Percentiles rank a stretch among this genome's conserved stretches.
Conservation (phyloP, 495 filamentous ascomycete genomes). For the Glonium stellatum region DNA sequence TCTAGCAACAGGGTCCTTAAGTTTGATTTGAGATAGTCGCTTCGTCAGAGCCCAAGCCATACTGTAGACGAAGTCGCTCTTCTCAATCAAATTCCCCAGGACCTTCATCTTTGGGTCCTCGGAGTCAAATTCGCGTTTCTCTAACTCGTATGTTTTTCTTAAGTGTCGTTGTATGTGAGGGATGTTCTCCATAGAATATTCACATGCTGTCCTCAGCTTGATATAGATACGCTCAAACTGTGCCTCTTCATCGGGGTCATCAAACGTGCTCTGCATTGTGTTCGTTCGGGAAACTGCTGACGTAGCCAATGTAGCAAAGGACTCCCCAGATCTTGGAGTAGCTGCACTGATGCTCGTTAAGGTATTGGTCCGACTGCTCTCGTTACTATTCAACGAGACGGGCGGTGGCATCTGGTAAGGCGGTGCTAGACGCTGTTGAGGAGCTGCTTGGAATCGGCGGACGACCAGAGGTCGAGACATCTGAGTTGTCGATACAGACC, state of each 20-base stretch:
- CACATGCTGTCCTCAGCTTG: slow-evolving; percentile 59
- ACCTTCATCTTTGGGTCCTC: slow-evolving; percentile 32
- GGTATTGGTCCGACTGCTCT: slow-evolving; percentile 38
- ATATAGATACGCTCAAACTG: slow-evolving; percentile 75
- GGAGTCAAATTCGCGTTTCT: slow-evolving; percentile 32
- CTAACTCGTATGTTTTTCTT: slow-evolving; percentile 42
- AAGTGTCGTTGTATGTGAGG: slow-evolving; percentile 61
- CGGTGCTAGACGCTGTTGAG: slow-evolving; percentile 16
- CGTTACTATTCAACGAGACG: slow-evolving; percentile 40
- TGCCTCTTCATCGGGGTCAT: slow-evolving; percentile 69
- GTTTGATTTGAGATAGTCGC: slow-evolving; percentile 68
- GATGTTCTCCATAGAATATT: slow-evolving; percentile 57
- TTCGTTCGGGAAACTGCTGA: slow-evolving; percentile 42
- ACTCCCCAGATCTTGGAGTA: slow-evolving; percentile 70
- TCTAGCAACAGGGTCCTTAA: slow-evolving; percentile 70
- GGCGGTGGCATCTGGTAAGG: slow-evolving; percentile 27
- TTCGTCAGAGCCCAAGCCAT: slow-evolving; percentile 62
- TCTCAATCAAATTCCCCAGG: slow-evolving; percentile 45
- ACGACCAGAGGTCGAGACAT: slow-evolving; percentile 23
- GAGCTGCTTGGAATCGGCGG: slow-evolving; percentile 23
- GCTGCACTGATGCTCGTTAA: slow-evolving; percentile 48
- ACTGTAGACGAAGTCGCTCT: slow-evolving; percentile 60
- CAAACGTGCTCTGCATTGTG: slow-evolving; percentile 43
- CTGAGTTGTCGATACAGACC: slow-evolving; percentile 15
- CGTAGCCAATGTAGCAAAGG: slow-evolving; percentile 55